Base-by-base conservation (phyloP, 495 filamentous ascomycete genomes). In the Neurospora sp. region DNA sequence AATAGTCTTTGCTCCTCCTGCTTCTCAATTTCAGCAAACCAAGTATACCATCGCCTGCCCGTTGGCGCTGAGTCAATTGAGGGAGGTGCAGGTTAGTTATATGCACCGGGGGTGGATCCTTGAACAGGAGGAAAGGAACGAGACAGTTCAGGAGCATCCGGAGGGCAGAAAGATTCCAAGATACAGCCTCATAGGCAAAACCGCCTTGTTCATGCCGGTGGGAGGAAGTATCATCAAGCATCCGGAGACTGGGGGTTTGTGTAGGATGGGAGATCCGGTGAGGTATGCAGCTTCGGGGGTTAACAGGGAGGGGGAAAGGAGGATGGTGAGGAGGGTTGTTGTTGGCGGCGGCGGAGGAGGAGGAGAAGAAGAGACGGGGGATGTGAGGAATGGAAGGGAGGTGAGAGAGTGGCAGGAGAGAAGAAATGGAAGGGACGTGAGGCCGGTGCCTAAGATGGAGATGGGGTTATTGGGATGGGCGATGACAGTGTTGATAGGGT, bases 271-370 rank as follows among this genome's bases (percentile, higher is more conserved):
- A 0, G 48, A 59, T 27, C 48, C 48, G 10, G 48, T 59, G 9
- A 59, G 20, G 20, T 59, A 1, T 59, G 48, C 48, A 0, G 2
- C 82, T 69, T 46, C 76, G 78, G 31, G 78, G 73, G 46, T 82
- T 84, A 72, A 82, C 86, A 69, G 87, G 84, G 41, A 85, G 82
- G 40, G 83, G 69, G 35, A 75, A 73, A 71, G 87, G 44, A 4
- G 75, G 86, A 69, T 89, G 83, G 68, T 91, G 86, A 88, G 89
- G 91, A 86, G 87, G 75, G 84, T 89, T 78, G 82, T 85, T 65
- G 81, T 88, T 69, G 7, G 77, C 71, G 37, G 88, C 85, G 72
- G 89, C 85, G 14, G 86, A 81, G 41, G 91, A 81, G 41, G 91
- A 90, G 20, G 87, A 86, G 69, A 91, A 88, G 16, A 90, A 5